Conservation (phyloP, 2,329 filamentous ascomycete species). For the Aspergillus niger region DNA sequence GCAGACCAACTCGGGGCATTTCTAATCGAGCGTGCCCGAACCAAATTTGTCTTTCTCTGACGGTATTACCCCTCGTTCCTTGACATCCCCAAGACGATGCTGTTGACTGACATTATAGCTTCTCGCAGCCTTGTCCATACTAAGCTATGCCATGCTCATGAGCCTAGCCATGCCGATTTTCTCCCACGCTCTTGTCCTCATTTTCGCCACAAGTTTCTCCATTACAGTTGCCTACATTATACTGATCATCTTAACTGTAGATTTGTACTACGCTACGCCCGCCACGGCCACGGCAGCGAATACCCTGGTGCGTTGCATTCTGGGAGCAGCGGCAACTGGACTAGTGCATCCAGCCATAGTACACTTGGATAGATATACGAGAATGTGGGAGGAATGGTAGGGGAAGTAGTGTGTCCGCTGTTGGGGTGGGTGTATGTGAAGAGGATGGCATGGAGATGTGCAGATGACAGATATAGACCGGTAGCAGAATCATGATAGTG, state of each 20-base stretch:
- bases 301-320: slow-evolving; percentile 36
- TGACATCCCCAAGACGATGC: background rate
- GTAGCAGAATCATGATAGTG: background rate
- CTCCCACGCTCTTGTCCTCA: slow-evolving; percentile 28
- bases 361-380: slow-evolving; percentile 19
- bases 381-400: slow-evolving; percentile 16
- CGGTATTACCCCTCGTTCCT: slow-evolving; percentile 30
- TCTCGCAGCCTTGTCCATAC: slow-evolving; percentile 23
- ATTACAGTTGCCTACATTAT: slow-evolving; percentile 45
- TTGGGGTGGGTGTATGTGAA: slow-evolving; percentile 23
- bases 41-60: slow-evolving; percentile 43
- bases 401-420: slow-evolving; percentile 15
- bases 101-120: slow-evolving; percentile 2
- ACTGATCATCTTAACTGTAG: slow-evolving; percentile 50
- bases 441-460: slow-evolving; percentile 24
- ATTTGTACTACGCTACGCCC: slow-evolving; percentile 39
- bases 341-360: slow-evolving; percentile 26
- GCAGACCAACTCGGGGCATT: slow-evolving; percentile 41
- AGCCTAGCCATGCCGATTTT: slow-evolving; percentile 28
- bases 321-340: slow-evolving; percentile 34
- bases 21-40: slow-evolving; percentile 47
- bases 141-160: slow-evolving; percentile 43
- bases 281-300: slow-evolving; percentile 38
- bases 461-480: background rate
- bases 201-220: slow-evolving; percentile 40